Percentiles rank a stretch among this genome's conserved stretches.
Evolutionary conservation across 768 basidiomycete species (phyloP).

Genomic region (Arthromyces matolae): DNA sequence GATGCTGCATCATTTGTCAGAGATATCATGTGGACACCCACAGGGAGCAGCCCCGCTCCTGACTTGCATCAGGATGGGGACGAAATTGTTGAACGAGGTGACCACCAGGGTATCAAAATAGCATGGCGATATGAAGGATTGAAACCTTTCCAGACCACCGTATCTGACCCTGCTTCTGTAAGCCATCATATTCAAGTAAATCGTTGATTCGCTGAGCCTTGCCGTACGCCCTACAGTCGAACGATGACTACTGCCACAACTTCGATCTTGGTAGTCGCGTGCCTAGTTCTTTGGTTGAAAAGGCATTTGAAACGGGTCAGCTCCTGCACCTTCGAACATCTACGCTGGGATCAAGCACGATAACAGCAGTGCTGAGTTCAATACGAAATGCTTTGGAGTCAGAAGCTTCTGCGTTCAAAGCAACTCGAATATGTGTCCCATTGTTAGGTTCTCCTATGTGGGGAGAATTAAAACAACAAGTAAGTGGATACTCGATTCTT

Average conservation of each 20-base stretch:
- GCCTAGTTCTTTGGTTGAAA: conserved; percentile 46
- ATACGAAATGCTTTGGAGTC: conserved; percentile 27
- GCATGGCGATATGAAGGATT: conserved; percentile 97
- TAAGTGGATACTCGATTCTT: conserved; percentile 28
- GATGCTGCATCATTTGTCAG: conserved; percentile 54
- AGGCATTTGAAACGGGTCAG: conserved; percentile 35
- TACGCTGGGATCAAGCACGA: conserved; percentile 9
- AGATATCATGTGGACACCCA: conserved; percentile 80
- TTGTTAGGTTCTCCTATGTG: conserved; percentile 61
- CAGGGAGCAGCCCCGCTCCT: conserved; percentile 19
- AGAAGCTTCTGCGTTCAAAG: conserved; percentile 19
- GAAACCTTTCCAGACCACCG: conserved; percentile 89
- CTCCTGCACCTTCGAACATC: conserved; percentile 22
- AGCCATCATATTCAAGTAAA: conserved; percentile 18
- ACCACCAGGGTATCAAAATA: conserved; percentile 76
- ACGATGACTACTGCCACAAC: conserved; percentile 59
- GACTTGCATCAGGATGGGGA: conserved; percentile 20
- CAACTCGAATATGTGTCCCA: conserved; percentile 60
- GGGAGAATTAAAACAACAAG: conserved; percentile 60
- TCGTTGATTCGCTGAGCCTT: not conserved
- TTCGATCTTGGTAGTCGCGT: conserved; percentile 73
- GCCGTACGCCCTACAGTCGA: conserved; percentile 31
- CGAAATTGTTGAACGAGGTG: conserved; percentile 30
- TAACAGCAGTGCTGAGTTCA: conserved; percentile 20
- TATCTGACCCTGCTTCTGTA: conserved; percentile 49